Evolutionary conservation across 2,329 filamentous ascomycete genomes (phyloP).

Genomic region (Penicillium italicum): DNA sequence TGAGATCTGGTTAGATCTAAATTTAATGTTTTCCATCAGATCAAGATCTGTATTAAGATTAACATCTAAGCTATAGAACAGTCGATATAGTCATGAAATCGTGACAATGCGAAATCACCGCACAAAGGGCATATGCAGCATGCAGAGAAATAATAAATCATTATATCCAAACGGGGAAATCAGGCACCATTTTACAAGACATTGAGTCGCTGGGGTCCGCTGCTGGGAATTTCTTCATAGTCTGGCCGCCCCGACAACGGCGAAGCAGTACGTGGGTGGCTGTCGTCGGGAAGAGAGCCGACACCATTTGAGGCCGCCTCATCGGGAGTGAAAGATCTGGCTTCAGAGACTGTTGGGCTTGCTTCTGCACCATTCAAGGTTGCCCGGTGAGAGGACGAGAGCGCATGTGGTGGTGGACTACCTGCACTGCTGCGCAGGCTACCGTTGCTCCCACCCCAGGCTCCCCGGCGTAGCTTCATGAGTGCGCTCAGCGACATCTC

Average conservation of each 20-base stretch:
- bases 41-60: not conserved
- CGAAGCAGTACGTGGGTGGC: conserved; percentile 8
- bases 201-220: conserved; percentile 10
- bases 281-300: conserved; percentile 13
- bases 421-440: conserved; percentile 58
- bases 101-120: not conserved
- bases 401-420: conserved; percentile 41
- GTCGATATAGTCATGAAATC: conserved; percentile 3
- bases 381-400: conserved; percentile 32
- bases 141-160: conserved; percentile 3
- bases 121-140: conserved; percentile 5
- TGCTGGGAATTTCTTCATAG: conserved; percentile 11
- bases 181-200: conserved; percentile 12
- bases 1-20: not conserved
- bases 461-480: conserved; percentile 66
- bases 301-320: conserved; percentile 9
- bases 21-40: not conserved
- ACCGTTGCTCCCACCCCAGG: conserved; percentile 77
- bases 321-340: conserved; percentile 9
- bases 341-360: conserved; percentile 25
- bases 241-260: conserved; percentile 10
- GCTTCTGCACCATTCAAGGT: conserved; percentile 36
- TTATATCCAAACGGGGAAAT: conserved; percentile 9
- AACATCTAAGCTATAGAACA: conserved; percentile 2
- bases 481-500: conserved; percentile 72